Evolutionary conservation across 768 basidiomycete genomes (phyloP).

Genomic region (Suillus hirtellus): DNA sequence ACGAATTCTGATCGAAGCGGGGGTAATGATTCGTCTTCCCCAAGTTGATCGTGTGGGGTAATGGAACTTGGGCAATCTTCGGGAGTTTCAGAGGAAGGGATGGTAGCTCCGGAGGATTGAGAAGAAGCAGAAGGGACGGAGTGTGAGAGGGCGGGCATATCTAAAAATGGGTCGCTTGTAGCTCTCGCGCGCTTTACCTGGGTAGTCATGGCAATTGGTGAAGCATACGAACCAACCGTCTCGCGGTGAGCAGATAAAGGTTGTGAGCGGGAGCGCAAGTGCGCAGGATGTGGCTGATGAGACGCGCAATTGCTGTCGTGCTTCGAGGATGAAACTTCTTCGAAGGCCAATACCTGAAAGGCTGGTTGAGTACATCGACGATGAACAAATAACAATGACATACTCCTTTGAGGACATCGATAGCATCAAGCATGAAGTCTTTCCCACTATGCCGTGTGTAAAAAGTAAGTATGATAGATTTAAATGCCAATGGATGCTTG

Average conservation of each 20-base stretch:
- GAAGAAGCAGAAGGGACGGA: constrained; percentile 57
- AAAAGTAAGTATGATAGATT: constrained; percentile 19
- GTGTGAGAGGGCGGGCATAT: constrained; percentile 61
- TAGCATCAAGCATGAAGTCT: constrained; percentile 92
- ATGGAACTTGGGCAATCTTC: constrained; percentile 45
- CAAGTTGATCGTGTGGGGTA: constrained; percentile 30
- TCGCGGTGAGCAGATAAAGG: constrained; percentile 41
- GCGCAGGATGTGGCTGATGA: constrained; percentile 41
- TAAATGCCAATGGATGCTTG: constrained; percentile 14
- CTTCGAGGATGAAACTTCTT: constrained; percentile 52
- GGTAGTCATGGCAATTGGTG: constrained; percentile 43
- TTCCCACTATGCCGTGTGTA: constrained; percentile 62
- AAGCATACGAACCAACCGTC: constrained; percentile 34
- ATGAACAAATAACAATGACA: constrained; percentile 31
- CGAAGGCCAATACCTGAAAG: constrained; percentile 66
- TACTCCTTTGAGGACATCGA: constrained; percentile 88
- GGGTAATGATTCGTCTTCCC: constrained; percentile 36
- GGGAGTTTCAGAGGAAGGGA: constrained; percentile 32
- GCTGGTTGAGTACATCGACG: constrained; percentile 12
- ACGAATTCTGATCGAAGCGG: constrained; percentile 34
- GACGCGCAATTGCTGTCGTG: constrained; percentile 34
- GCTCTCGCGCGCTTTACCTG: constrained; percentile 68
- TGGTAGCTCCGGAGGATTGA: constrained; percentile 38
- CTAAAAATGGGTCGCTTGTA: constrained; percentile 79
- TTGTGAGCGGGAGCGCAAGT: constrained; percentile 58